Evolutionary conservation across 169 alveolate species (phyloP), one percentile per base, ranked within the genome.

Genomic region (Eimeria tenella): DNA sequence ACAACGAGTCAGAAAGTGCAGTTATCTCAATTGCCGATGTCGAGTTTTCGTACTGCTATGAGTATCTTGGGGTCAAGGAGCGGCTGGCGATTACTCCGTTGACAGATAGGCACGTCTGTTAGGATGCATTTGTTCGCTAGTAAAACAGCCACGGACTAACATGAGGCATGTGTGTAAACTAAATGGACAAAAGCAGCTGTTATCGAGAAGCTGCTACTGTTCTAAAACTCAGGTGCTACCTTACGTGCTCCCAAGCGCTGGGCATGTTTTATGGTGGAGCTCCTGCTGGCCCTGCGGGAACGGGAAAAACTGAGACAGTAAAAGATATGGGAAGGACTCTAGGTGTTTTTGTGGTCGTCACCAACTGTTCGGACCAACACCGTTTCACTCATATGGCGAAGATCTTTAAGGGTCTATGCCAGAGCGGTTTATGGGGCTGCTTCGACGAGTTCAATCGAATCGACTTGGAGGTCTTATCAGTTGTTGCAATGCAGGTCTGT

Each of bases 251-350:
- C 21, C 98, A 98, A 95, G 99, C 99, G 49, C 96, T 98, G 93
- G 99, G 99, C 81, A 98, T 98, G 99, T 97, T 96, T 96, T 98
- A 98, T 96, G 99, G 99, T 49, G 99, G 99, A 63, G 99, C 99
- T 42, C 99, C 99, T 5, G 99, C 99, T 4, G 99, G 99, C 4
- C 99, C 99, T 15, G 99, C 99, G 6, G 99, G 99, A 5, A 98
- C 99, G 4, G 99, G 99, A 21, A 98, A 98, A 96, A 98, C 99
- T 65, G 99, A 98, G 96, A 98, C 99, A 31, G 99, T 97, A 70
- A 98, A 98, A 94, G 99, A 98, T 96, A 97, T 98, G 97, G 99
- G 99, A 75, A 95, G 99, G 88, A 97, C 99, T 5, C 95, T 98
- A 93, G 99, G 99, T 60, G 98, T 97, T n/a, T 98, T 97, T 96